Base-by-base conservation (phyloP, 2,329 filamentous ascomycete species). In the Pseudocercospora musae region DNA sequence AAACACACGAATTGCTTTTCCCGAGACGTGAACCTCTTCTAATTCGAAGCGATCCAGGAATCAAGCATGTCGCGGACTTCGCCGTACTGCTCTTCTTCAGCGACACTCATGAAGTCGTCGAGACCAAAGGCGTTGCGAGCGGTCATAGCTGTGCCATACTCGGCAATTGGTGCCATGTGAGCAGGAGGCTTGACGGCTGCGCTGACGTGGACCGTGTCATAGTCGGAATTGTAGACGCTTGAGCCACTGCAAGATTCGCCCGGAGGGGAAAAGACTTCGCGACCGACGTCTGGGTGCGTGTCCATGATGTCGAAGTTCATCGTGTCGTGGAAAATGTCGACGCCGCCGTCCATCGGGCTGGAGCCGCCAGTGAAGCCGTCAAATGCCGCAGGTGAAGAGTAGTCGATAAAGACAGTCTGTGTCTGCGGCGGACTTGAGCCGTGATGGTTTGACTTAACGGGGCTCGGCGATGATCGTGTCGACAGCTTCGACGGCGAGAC, bases 131-230 rank as follows among this genome's bases (percentile, higher is more conserved):
- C 59, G 31, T 53, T 66, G 94, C 94, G 72, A 0, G 91, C 94
- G 0, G 93, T 98, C 60, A 49, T 63, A 1, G 62, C 52, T 40
- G 52, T 50, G 93, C 87, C 25, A 96, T 87, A 94, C 92, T 98
- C 73, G 92, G 97, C 62, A 92, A 94, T 58, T 92, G 89, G 76
- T 18, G 59, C 37, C 44, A 60, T 57, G 53, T 60, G 60, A 18
- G 54, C 46, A 27, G 46, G 42, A n/a, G 59, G 57, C 56, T 69
- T 69, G 57, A 67, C 62, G n/a, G 64, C 58, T 57, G 60, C 60
- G 18, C 54, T 57, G 31, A 67, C 62, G 42, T 69, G 63, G 20
- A 67, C 63, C 13, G 67, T 63, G 50, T 69, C 67, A 62, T 66
- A 69, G 58, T 69, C 67, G 25, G 67, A 71, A 42, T 70, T 70